Base-by-base conservation (phyloP, 768 basidiomycete genomes). In the Termitomyces sp. region DNA sequence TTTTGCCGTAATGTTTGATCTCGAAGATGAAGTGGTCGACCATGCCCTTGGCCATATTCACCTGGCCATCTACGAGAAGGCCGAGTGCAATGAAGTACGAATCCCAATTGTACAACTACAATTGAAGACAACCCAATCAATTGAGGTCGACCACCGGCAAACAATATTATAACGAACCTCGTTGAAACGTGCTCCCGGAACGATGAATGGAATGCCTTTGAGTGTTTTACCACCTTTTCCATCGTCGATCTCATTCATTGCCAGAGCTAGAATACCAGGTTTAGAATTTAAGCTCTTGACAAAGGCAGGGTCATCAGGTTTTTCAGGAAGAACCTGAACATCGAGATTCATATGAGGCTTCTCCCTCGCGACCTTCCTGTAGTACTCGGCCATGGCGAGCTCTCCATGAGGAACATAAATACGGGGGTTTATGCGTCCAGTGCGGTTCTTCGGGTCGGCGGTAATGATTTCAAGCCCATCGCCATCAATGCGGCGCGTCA, bases 11-110 rank as follows among this genome's bases (percentile, higher is more conserved):
- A 73, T 97, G 92, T 75, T 87, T 93, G 78, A 99, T 97, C 78
- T 98, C 94, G 70, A 98, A 99, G 68, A 97, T 90, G 76, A 98
- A 99, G 71, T 99, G 96, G 56, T 98, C 97, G 45, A 98, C 94
- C 86, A 98, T 94, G 66, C 94, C 92, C 73, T 94, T 93, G 20
- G 97, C 96, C 85, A 98, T 90, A 58, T 86, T 82, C 30, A 96
- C 85, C 66, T 94, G 88, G 28, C 94, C 95, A 67, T 99, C 96
- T 24, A 98, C 92, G 8, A 99, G 84, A 30, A 99, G 83, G 16
- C 96, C 96, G 26, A 98, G 84, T 8, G 90, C 80, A 66, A 96
- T 93, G 71, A 97, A 97, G 75, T 95, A 95, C 7, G 90, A 92
- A 72, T 95, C 92, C 92, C 92, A 94, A 69, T 94, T 94, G 74